Percentiles rank a stretch among this genome's conserved stretches.
Conservation (phyloP, 495 filamentous ascomycete genomes). For the Penicillium malachiteum region DNA sequence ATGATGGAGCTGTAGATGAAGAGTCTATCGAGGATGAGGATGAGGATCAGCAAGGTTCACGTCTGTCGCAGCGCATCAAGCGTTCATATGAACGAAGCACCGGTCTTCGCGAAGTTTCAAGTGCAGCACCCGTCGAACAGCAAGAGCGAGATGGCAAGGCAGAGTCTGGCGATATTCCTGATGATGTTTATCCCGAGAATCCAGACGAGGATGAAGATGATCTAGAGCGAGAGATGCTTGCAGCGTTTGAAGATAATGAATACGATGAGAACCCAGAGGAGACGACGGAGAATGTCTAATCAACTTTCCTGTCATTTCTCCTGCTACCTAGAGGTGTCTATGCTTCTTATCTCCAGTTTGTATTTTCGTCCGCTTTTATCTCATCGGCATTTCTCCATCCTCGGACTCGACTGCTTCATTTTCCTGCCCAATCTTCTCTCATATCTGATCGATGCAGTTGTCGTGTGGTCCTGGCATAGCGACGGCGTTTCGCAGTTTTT, state of each 20-base stretch:
- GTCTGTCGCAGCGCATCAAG: constrained; percentile 50
- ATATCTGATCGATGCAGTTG: constrained; percentile 20
- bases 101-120: constrained; percentile 46
- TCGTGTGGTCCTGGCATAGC: constrained; percentile 40
- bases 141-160: constrained; percentile 25
- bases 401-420: constrained; percentile 7
- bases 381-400: not conserved
- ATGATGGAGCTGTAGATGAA: constrained; percentile 30
- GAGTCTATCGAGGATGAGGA: constrained; percentile 31
- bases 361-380: not conserved
- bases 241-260: constrained; percentile 58
- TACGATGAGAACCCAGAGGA: constrained; percentile 1
- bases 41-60: constrained; percentile 37
- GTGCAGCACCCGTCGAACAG: constrained; percentile 15
- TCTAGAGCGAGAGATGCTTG: constrained; percentile 65
- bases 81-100: constrained; percentile 49
- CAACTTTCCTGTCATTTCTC: not conserved
- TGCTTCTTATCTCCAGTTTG: not conserved
- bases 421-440: constrained; percentile 7
- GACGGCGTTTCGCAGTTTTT: constrained; percentile 29
- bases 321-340: not conserved
- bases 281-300: constrained; percentile 25
- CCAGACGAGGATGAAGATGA: constrained; percentile 57
- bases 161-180: constrained; percentile 15
- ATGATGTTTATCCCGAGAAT: constrained; percentile 25